Evolutionary conservation across 495 filamentous ascomycete species (phyloP), one percentile per base, ranked within the genome.

Genomic region (Halenospora varia): DNA sequence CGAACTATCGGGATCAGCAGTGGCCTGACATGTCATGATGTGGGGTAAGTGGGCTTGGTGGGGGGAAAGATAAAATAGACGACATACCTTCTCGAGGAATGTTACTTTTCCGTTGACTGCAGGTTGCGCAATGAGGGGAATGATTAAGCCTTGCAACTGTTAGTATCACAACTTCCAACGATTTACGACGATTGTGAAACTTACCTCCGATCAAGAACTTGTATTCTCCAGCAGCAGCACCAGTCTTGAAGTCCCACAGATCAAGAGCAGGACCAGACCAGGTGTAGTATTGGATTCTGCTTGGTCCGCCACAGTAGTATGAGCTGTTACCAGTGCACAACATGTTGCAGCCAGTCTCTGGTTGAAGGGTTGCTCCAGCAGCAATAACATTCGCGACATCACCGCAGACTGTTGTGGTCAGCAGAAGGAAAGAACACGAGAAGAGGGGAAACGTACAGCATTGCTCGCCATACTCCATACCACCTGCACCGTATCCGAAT

Each of bases 21-120:
- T n/a, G n/a, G n/a, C n/a, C n/a, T n/a, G n/a, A n/a, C n/a, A n/a
- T n/a, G n/a, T n/a, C n/a, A n/a, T n/a, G n/a, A n/a, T 35, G 29
- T 35, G 29, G 29, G 29, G 29, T 6, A 13, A 6, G 29, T 35
- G 29, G 29, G 29, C 6, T 35, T 6, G 29, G 29, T 35, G 29
- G 29, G 29, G 29, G 29, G 29, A 35, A 35, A 35, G 29, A 13
- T 4, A 35, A 35, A n/a, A n/a, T n/a, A n/a, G n/a, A n/a, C 29
- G 18, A 44, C 48, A 15, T 40, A 63, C 74, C 65, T 88, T 88
- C 69, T 86, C 84, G 8, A 85, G 56, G 67, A 88, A 87, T 11
- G 75, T 79, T 47, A 86, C 75, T 68, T 88, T 88, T 62, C 83
- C 83, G 25, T 78, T 83, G 47, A 83, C 71, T 24, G 72, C 77